Base-by-base conservation (phyloP, 495 filamentous ascomycete species). In the Penicillium diatomitis region DNA sequence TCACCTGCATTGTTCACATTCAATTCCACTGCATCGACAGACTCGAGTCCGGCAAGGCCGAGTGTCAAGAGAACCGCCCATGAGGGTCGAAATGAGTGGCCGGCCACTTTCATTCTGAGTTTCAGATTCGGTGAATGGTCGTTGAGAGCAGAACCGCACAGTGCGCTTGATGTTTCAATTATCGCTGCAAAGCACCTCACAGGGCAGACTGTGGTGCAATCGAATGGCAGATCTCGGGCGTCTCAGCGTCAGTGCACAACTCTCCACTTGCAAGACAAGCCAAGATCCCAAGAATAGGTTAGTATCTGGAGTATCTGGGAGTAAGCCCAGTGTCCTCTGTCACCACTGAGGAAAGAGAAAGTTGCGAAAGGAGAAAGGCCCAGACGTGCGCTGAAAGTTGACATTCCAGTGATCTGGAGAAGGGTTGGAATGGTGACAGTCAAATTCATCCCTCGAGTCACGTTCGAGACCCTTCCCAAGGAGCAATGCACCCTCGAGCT, bases 381-480 rank as follows among this genome's bases (percentile, higher is more conserved):
- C 32, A 32, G 32, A 42, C 20, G 51, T 57, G 57, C 51, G 52
- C 52, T 36, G 7, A 31, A 37, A 2, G 32, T 33, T 36, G 48
- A 54, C 58, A 61, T 61, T 61, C 58, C 58, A 52, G 38, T 31
- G 39, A 39, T 39, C 37, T 46, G 20, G 28, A 54, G 51, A 46
- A 53, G 54, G 52, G 46, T 50, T 56, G 58, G 58, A 48, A 61
- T 61, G 58, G 55, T 61, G 58, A 61, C 58, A 61, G 48, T 20
- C 52, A 50, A 47, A 41, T 53, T n/a, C 31, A 50, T 48, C 52
- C 48, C 50, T 53, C 46, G 46, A 44, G 39, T 48, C 51, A 52
- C 32, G 40, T 28, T 42, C 20, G 38, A 29, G 40, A 9, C 33
- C 57, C 47, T 54, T 6, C 20, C 27, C 36, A 32, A 38, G 44